These are phyloP conservation scores for Ophiostoma novo-ulmi DNA, from an alignment of 2,329 filamentous ascomycete genomes.

Conservation along the genomic window DNA sequence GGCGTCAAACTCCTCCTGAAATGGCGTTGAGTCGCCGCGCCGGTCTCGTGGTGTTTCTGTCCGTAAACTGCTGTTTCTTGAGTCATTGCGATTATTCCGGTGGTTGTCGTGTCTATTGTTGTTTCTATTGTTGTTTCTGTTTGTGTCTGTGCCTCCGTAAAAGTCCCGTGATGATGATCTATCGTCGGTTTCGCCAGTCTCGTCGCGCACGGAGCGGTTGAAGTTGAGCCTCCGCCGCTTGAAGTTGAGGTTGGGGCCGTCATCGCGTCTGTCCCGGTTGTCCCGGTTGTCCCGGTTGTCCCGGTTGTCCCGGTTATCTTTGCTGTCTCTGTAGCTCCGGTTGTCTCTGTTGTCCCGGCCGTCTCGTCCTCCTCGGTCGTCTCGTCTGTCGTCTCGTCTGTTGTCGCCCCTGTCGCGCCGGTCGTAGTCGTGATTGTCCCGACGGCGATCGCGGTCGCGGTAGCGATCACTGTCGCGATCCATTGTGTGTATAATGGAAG, in stretches of 20 bases:
- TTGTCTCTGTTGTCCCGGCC: background rate
- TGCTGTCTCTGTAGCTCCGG: background rate
- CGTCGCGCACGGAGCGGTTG: constrained; percentile 44
- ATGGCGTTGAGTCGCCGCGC: constrained; percentile 36
- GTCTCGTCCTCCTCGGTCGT: background rate
- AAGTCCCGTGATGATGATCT: constrained; percentile 42
- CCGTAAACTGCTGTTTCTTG: constrained; percentile 24
- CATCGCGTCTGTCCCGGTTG: constrained; percentile 16
- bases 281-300: background rate
- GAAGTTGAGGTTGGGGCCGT: constrained; percentile 38
- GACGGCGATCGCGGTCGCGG: constrained; percentile 33
- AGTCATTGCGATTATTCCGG: background rate
- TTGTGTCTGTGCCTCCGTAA: constrained; percentile 21
- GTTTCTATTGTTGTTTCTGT: background rate
- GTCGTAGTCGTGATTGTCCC: constrained; percentile 20
- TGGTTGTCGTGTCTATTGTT: background rate
- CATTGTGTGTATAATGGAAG: constrained; percentile 10
- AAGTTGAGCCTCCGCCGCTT: constrained; percentile 60
- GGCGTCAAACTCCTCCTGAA: constrained; percentile 56
- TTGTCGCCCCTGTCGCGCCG: constrained; percentile 14
- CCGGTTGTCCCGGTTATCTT: background rate
- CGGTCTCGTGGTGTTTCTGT: constrained; percentile 26
- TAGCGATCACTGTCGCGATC: constrained; percentile 30
- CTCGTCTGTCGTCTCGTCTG: constrained; percentile 10
- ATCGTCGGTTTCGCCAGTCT: constrained; percentile 55